These are phyloP conservation scores for Hansenula sp. DNA, from an alignment of 1,139 yeast genomes.

Conservation along the genomic window DNA sequence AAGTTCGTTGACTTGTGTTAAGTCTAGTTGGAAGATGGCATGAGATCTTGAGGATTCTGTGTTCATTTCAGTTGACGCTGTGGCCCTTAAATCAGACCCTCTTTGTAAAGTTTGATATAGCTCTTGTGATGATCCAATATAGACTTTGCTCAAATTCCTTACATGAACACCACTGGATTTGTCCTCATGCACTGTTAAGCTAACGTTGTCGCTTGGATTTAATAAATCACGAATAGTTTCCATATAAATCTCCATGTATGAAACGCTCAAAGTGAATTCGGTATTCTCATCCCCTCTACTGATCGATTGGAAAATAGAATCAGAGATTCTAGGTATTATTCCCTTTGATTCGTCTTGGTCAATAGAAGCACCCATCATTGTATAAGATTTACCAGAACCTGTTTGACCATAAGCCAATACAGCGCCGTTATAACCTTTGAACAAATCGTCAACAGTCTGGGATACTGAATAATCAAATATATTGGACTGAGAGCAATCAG, in stretches of 20 bases:
- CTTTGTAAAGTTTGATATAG: constrained; percentile 50
- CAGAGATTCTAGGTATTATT: constrained; percentile 70
- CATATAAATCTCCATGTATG: constrained; percentile 80
- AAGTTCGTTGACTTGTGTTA: constrained; percentile 54
- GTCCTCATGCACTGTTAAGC: constrained; percentile 64
- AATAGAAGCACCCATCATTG: constrained; percentile 73
- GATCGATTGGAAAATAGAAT: constrained; percentile 58
- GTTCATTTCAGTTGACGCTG: constrained; percentile 70
- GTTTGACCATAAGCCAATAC: constrained; percentile 88
- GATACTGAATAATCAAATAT: constrained; percentile 61
- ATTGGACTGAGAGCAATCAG: constrained; percentile 48
- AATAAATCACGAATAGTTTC: constrained; percentile 63
- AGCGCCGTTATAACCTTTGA: constrained; percentile 82
- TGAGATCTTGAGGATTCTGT: constrained; percentile 78
- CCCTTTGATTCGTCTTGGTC: constrained; percentile 45
- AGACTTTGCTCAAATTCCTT: constrained; percentile 59
- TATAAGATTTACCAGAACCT: constrained; percentile 82
- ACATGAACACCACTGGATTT: constrained; percentile 66
- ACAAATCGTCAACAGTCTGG: constrained; percentile 56
- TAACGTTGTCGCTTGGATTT: constrained; percentile 14
- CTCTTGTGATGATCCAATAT: constrained; percentile 57
- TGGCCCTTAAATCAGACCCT: constrained; percentile 55
- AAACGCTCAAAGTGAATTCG: constrained; percentile 67
- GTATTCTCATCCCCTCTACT: constrained; percentile 46
- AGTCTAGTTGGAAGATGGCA: constrained; percentile 66